Base-by-base conservation (phyloP, 1,139 yeast genomes). In the Candida sp. region DNA sequence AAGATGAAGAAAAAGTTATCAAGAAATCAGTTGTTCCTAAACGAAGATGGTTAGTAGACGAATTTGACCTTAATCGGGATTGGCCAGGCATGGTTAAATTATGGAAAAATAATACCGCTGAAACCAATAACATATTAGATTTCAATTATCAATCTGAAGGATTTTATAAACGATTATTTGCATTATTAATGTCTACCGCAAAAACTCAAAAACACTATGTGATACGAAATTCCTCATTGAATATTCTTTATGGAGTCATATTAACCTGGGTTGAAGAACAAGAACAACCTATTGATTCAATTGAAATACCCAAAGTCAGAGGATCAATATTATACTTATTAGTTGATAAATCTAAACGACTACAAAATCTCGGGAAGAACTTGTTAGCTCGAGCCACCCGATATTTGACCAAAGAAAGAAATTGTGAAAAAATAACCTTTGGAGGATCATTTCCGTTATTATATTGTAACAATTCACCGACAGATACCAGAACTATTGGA, bases 1-100 rank as follows among this genome's bases (percentile, higher is more conserved):
- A 53, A 21, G 51, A 46, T 11, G 38, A 47, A 4, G 39, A 37
- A 22, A 37, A 22, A 21, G 15, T 22, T 8, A 22, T 37, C 4
- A 37, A 37, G 19, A 44, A 50, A 11, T 45, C 45, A 12, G 44
- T 58, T 2, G 48, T 58, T 5, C 68, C 75, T 4, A 68, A 67
- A 46, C 65, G 81, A 47, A 58, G 74, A 45, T 82, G 87, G 87
- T 66, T 82, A 37, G 87, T 81, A 19, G 87, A 82, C 51, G 79
- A 73, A 47, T 77, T 80, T 55, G 73, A 76, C 46, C 54, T 75
- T 35, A 65, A 65, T 12, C 64, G 85, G 38, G 87, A 82, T 54
- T 70, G 80, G 70, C 58, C 69, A 9, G 74, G 80, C 22, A 63
- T 82, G 35, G 64, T 72, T 19, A 66, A 68, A 22, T 60, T 82